These are phyloP conservation scores for Rossbeevera mucosa DNA, from an alignment of 768 basidiomycete genomes.

Conservation along the genomic window DNA sequence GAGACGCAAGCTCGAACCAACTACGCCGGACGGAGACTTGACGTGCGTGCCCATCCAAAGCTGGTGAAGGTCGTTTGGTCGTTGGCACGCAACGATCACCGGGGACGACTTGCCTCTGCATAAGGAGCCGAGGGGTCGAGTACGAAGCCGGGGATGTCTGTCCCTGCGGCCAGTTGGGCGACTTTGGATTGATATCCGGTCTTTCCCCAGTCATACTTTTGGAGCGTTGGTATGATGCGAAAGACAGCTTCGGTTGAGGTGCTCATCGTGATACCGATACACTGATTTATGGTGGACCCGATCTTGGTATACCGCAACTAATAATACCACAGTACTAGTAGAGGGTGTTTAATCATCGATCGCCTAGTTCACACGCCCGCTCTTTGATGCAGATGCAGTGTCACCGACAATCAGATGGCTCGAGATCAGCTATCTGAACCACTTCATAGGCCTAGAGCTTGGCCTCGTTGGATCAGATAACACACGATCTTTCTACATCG, in stretches of 20 bases:
- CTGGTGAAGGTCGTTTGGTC: conserved; percentile 36
- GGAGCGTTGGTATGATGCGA: conserved; percentile 77
- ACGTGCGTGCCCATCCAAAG: conserved; percentile 99
- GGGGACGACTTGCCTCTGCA: conserved; percentile 73
- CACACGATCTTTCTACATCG: conserved; percentile 10
- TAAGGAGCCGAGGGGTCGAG: conserved; percentile 75
- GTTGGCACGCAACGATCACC: background rate
- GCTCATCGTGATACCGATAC: too few species aligned
- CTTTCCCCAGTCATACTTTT: conserved; percentile 96
- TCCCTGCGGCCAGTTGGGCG: conserved; percentile 72
- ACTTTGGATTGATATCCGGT: conserved; percentile 75
- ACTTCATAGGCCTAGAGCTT: background rate
- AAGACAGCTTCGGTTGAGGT: conserved; percentile 47
- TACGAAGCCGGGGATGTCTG: conserved; percentile 57
- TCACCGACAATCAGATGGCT: background rate
- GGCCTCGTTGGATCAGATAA: conserved; percentile 30
- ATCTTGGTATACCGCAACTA: background rate
- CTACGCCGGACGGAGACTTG: conserved; percentile 55
- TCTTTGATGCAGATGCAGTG: too few species aligned
- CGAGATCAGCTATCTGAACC: background rate
- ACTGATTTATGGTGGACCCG: too few species aligned
- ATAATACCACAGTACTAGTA: too few species aligned
- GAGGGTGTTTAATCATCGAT: too few species aligned
- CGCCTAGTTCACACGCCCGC: too few species aligned
- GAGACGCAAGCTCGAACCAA: conserved; percentile 46